phyloP scores from a whole-genome alignment of 2,329 filamentous ascomycete species.

The Penicillium polonicum region DNA sequence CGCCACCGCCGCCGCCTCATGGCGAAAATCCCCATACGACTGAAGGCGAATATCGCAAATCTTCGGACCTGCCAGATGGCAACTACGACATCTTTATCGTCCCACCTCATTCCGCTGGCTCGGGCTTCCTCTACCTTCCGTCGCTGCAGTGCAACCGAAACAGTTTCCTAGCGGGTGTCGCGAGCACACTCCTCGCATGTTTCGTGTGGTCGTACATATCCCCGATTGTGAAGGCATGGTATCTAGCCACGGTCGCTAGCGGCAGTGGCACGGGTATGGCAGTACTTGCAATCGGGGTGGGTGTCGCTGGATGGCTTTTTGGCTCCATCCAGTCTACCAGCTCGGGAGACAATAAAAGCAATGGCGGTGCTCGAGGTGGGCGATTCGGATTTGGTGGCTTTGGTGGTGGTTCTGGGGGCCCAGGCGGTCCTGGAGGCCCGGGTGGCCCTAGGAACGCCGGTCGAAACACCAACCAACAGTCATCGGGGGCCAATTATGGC shows the following conservation, averaged over 20 bases:
- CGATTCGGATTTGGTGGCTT: conserved; percentile 26
- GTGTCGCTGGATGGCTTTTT: conserved; percentile 73
- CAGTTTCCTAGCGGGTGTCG: conserved; percentile 86
- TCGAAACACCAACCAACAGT: conserved; percentile 21
- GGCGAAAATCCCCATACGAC: conserved; percentile 71
- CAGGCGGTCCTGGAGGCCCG: conserved; percentile 8
- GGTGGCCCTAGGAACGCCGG: conserved; percentile 21
- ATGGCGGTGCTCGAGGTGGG: conserved; percentile 28
- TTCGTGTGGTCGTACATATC: conserved; percentile 70
- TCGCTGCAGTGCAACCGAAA: conserved; percentile 82
- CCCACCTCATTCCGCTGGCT: conserved; percentile 83
- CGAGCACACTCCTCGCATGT: conserved; percentile 69
- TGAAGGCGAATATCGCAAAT: conserved; percentile 49
- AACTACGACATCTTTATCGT: conserved; percentile 98
- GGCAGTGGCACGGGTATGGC: conserved; percentile 73
- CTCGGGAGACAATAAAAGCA: conserved; percentile 27
- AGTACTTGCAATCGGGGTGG: conserved; percentile 70
- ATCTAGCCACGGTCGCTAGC: conserved; percentile 66
- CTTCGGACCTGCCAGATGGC: conserved; percentile 70
- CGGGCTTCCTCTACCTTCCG: conserved; percentile 91
- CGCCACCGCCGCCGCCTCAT: conserved; percentile 81
- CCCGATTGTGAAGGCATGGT: conserved; percentile 73
- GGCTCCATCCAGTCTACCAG: conserved; percentile 61
- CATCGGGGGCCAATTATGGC: conserved; percentile 26
- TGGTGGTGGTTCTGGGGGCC: conserved; percentile 17